Evolutionary conservation across 495 filamentous ascomycete genomes (phyloP).

Genomic region (Daldinia concentrica): DNA sequence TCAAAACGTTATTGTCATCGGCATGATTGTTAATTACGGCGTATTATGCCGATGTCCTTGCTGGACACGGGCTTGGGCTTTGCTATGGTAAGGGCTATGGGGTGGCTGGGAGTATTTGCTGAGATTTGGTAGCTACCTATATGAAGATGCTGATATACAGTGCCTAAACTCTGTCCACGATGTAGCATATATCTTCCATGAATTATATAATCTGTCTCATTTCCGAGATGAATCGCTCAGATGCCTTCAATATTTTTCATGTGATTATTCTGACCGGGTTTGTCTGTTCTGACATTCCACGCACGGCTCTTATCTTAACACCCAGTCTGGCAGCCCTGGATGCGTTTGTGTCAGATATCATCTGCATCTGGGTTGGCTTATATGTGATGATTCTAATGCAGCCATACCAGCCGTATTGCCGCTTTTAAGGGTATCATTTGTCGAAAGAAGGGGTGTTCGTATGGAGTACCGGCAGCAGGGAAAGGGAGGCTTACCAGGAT

Average conservation of each 20-base stretch:
- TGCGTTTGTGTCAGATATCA: constrained; percentile 5
- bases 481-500: constrained; percentile 1
- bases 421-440: background rate
- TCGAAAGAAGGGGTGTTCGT: background rate
- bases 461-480: constrained; percentile 3
- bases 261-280: background rate
- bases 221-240: background rate
- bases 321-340: background rate
- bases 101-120: background rate
- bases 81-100: background rate
- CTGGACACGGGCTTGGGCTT: background rate
- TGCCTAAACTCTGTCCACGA: background rate
- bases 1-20: background rate
- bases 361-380: background rate
- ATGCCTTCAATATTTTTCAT: background rate
- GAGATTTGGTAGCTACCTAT: background rate
- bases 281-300: background rate
- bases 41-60: background rate
- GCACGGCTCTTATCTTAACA: background rate
- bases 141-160: background rate
- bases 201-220: background rate
- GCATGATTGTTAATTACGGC: background rate
- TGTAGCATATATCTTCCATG: background rate
- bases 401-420: background rate
- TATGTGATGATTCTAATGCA: background rate